These are phyloP conservation scores for Mortierella sp. DNA, from an alignment of 371 early-diverging fungal species.

Conservation along the genomic window DNA sequence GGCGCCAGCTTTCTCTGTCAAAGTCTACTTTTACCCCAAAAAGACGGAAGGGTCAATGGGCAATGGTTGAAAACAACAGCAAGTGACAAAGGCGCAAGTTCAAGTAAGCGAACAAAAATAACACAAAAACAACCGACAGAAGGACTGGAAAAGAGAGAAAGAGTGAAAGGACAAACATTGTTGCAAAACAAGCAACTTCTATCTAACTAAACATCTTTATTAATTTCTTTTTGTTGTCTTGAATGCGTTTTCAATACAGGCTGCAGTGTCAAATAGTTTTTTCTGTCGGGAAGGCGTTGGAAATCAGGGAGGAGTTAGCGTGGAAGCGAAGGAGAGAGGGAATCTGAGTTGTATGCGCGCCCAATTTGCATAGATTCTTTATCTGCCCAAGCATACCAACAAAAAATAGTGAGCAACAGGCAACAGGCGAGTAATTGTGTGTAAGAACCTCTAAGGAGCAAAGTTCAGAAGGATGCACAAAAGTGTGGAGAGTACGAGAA, in stretches of 20 bases:
- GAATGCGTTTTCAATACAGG: too few relatives aligned
- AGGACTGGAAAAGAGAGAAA: background rate
- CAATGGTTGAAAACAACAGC: background rate
- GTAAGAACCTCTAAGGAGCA: too few relatives aligned
- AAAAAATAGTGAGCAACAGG: too few relatives aligned
- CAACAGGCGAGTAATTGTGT: too few relatives aligned
- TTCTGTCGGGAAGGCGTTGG: too few relatives aligned
- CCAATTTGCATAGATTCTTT: background rate
- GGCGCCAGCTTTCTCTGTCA: background rate
- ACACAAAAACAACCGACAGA: background rate
- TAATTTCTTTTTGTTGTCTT: too few relatives aligned
- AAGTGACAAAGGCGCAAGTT: background rate
- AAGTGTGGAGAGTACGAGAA: too few relatives aligned
- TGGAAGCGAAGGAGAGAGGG: background rate
- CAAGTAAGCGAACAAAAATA: background rate
- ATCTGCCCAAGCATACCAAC: too few relatives aligned
- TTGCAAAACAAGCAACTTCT: background rate
- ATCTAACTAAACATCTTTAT: background rate
- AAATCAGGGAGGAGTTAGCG: background rate
- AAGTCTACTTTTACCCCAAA: background rate
- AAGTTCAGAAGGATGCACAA: too few relatives aligned
- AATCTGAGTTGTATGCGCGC: background rate
- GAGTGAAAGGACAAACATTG: background rate
- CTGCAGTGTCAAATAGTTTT: too few relatives aligned
- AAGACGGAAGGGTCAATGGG: background rate